Evolutionary conservation across 345 rosid genomes (phyloP), one percentile per base, ranked within the genome.

Genomic region (Corchorus capsularis): DNA sequence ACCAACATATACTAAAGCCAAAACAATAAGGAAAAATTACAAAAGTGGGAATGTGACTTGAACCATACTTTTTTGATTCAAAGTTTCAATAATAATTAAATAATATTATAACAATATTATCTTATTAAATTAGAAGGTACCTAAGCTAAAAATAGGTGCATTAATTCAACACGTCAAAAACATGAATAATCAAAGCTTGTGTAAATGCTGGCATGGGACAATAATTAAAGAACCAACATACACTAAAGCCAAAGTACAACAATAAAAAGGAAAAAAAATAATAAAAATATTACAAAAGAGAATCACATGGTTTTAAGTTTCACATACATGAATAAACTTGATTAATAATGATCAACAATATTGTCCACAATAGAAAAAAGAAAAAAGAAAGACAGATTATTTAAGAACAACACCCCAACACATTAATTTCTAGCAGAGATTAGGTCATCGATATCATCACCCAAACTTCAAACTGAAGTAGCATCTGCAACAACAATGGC

Each of bases 391-490:
- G 45, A 41, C 59, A 62, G 27, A 77, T 37, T 45, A 53, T 67
- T 72, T 66, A 10, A 73, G 7, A 53, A 66, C 74, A 73, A 73
- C 56, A 69, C 35, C 0, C 43, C 43, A 52, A 50, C 47, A 62
- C 34, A 47, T 55, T 59, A 59, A 68, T n/a, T 27, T 72, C 59
- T 45, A 65, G 77, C 56, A 46, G 60, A 46, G 60, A 75, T 70
- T 70, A 53, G 32, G 61, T 70, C 47, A 6, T 39, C 43, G 27
- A 27, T 27, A 70, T 66, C 76, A 76, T 52, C 46, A 32, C 49
- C 39, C 77, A n/a, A 53, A 53, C 41, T 67, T 82, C 79, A 82
- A 65, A 65, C 65, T 14, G 66, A 55, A 65, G 77, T 68, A 67
- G 66, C 85, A 54, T 70, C 74, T 82, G 82, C 82, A 62, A 10